A percentile compares a stretch with the other conserved stretches of the same genome.
These are phyloP conservation scores for Russula virescens DNA, from an alignment of 768 basidiomycete species.

Conservation along the genomic window DNA sequence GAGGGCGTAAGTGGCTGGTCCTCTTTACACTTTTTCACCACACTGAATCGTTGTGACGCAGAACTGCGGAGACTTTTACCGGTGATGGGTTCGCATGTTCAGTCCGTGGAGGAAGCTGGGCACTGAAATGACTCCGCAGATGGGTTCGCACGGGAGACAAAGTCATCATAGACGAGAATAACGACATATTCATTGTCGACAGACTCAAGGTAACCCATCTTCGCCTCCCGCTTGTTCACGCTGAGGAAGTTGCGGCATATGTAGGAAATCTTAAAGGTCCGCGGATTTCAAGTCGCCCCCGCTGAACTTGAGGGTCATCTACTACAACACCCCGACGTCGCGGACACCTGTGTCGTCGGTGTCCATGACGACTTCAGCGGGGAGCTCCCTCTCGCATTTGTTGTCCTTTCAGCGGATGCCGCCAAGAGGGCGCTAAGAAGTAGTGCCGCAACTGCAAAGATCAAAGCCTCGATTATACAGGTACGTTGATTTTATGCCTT, in stretches of 20 bases:
- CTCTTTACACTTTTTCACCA: background rate
- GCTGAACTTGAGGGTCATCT: slow-evolving; percentile 66
- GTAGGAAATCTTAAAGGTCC: slow-evolving; percentile 63
- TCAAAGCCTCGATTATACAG: slow-evolving; percentile 20
- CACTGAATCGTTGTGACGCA: slow-evolving; percentile 26
- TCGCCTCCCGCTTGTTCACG: background rate
- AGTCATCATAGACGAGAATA: slow-evolving; percentile 47
- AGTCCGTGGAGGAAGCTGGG: background rate
- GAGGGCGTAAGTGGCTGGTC: slow-evolving; percentile 44
- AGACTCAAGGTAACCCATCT: slow-evolving; percentile 43
- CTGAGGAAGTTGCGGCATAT: slow-evolving; percentile 18
- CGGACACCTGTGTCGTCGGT: slow-evolving; percentile 59
- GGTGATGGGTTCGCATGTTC: slow-evolving; percentile 51
- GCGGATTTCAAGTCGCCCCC: slow-evolving; percentile 69
- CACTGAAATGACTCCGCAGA: slow-evolving; percentile 29
- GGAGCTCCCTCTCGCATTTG: slow-evolving; percentile 65
- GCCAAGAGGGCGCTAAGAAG: slow-evolving; percentile 8
- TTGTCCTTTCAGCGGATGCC: slow-evolving; percentile 40
- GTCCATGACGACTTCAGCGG: slow-evolving; percentile 66
- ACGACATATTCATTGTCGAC: slow-evolving; percentile 56
- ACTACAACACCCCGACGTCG: slow-evolving; percentile 54
- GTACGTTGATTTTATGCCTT: background rate
- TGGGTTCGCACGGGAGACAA: slow-evolving; percentile 70
- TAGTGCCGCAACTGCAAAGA: background rate
- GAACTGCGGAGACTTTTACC: slow-evolving; percentile 63